Evolutionary conservation across 2,329 filamentous ascomycete species (phyloP).

Genomic region (Paraconiothyrium sp.): DNA sequence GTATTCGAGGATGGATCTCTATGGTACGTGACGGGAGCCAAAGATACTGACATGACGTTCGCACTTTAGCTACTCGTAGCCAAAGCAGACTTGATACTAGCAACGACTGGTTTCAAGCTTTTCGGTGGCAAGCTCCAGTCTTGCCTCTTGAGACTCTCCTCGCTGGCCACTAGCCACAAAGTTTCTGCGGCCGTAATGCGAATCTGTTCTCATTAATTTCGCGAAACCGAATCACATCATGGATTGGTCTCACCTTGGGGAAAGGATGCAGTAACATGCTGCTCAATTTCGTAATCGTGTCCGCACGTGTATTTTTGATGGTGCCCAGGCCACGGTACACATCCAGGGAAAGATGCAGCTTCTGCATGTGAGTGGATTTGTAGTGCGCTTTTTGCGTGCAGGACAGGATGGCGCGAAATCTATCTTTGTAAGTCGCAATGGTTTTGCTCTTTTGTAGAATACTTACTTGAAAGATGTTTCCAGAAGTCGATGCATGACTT

Average conservation of each 20-base stretch:
- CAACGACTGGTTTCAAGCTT: slow-evolving; percentile 42
- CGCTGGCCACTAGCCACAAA: slow-evolving; percentile 49
- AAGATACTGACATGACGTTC: neutral
- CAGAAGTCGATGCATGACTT: slow-evolving; percentile 52
- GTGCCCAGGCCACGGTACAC: slow-evolving; percentile 77
- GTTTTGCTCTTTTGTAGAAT: slow-evolving; percentile 7
- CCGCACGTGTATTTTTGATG: slow-evolving; percentile 60
- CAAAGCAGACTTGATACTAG: slow-evolving; percentile 30
- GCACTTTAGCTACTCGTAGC: neutral
- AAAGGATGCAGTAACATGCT: slow-evolving; percentile 83
- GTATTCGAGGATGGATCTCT: neutral
- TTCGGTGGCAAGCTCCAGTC: slow-evolving; percentile 49
- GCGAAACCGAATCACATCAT: neutral
- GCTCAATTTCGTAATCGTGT: slow-evolving; percentile 73
- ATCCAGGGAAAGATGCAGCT: slow-evolving; percentile 81
- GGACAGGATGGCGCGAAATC: slow-evolving; percentile 71
- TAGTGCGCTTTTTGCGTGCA: slow-evolving; percentile 81
- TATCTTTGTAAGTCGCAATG: slow-evolving; percentile 16
- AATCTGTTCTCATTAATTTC: slow-evolving; percentile 34
- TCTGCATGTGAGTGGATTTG: slow-evolving; percentile 82
- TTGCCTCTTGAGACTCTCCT: slow-evolving; percentile 45
- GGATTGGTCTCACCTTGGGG: slow-evolving; percentile 66
- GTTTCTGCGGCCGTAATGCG: slow-evolving; percentile 53
- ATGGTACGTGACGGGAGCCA: neutral
- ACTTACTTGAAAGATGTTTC: slow-evolving; percentile 64